phyloP scores from a whole-genome alignment of 192 early-diverging fungal species.

The Gaertneriomyces sp. region DNA sequence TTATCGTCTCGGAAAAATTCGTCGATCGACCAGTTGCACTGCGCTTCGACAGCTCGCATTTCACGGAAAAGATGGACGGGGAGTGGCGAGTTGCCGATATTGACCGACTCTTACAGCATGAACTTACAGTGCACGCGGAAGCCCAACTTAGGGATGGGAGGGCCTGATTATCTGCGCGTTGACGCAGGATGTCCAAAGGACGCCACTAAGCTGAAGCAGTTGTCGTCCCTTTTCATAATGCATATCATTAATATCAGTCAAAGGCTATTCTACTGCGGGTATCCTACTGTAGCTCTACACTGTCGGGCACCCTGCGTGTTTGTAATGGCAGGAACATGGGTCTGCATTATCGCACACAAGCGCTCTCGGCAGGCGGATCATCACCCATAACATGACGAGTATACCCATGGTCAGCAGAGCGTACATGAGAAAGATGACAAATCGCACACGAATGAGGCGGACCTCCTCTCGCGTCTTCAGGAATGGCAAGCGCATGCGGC shows the following conservation, averaged over 20 bases:
- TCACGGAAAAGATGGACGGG: constrained; percentile 11
- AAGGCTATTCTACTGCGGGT: neutral
- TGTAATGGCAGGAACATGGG: neutral
- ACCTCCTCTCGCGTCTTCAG: neutral
- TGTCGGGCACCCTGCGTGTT: neutral
- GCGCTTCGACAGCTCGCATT: constrained; percentile 16
- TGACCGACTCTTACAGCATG: constrained; percentile 8
- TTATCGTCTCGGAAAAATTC: neutral
- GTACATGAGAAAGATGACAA: neutral
- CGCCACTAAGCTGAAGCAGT: no score
- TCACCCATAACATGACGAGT: constrained; percentile 3
- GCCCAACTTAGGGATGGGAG: no score
- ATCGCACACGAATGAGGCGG: neutral
- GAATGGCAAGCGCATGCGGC: neutral
- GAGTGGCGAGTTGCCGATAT: constrained; percentile 13
- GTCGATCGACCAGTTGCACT: neutral
- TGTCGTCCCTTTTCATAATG: no score
- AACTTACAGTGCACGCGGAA: constrained; percentile 10
- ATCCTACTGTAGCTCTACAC: neutral
- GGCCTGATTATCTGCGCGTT: no score
- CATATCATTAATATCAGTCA: neutral
- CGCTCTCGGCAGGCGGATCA: neutral
- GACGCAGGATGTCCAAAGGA: no score
- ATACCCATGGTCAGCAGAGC: neutral
- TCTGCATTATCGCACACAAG: constrained; percentile 2